phyloP scores from a whole-genome alignment of 2,329 filamentous ascomycete genomes.

The Cytospora mali region DNA sequence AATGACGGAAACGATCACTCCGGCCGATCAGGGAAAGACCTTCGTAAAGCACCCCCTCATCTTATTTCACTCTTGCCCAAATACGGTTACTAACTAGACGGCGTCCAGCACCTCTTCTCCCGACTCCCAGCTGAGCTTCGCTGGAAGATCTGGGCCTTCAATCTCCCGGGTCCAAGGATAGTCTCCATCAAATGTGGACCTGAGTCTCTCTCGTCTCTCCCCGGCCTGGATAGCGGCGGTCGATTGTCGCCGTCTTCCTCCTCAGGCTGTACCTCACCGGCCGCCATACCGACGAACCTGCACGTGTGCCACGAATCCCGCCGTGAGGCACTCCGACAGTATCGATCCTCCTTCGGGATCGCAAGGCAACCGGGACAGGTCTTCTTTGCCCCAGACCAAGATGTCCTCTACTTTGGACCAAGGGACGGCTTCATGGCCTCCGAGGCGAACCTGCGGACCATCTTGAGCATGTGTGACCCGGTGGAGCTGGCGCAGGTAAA shows the following conservation, averaged over 20 bases:
- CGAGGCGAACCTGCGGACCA: constrained; percentile 48
- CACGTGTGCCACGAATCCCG: constrained; percentile 52
- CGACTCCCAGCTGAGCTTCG: constrained; percentile 51
- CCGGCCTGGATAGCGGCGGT: background rate
- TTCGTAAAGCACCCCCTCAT: constrained; percentile 22
- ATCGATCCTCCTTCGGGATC: constrained; percentile 46
- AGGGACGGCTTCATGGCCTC: constrained; percentile 49
- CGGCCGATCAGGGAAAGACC: constrained; percentile 13
- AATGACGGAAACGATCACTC: constrained; percentile 1
- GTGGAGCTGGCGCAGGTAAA: constrained; percentile 45
- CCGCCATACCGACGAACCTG: constrained; percentile 47
- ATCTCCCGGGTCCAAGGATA: constrained; percentile 46
- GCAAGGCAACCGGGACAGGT: constrained; percentile 45
- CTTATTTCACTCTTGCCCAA: background rate
- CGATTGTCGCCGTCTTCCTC: constrained; percentile 24
- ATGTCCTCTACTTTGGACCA: constrained; percentile 53
- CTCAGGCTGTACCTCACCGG: constrained; percentile 46
- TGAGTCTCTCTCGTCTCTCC: constrained; percentile 30
- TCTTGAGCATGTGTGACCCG: constrained; percentile 46
- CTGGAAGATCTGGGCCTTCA: constrained; percentile 51
- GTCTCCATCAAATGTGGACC: constrained; percentile 47
- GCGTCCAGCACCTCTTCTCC: constrained; percentile 44
- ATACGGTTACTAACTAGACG: constrained; percentile 11
- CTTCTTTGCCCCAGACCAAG: constrained; percentile 44
- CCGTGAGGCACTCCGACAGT: constrained; percentile 45